phyloP scores from a whole-genome alignment of 805 yeast species.

The Metschnikowia kofuensis region DNA sequence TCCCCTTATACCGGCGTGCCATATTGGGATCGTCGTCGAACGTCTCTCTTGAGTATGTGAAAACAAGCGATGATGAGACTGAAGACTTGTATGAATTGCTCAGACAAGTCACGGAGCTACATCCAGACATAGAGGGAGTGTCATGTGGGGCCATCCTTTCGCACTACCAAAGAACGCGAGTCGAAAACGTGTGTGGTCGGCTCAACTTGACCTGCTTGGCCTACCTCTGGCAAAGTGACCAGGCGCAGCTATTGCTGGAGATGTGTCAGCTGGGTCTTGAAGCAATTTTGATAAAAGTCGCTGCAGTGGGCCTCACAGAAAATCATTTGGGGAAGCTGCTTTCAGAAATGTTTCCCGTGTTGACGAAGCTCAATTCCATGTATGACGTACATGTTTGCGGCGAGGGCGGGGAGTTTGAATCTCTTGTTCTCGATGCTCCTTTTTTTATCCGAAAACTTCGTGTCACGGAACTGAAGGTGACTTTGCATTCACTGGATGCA shows the following conservation, averaged over 20 bases:
- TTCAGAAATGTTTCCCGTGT: slow-evolving; percentile 55
- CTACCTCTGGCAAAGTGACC: slow-evolving; percentile 89
- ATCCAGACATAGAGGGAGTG: slow-evolving; percentile 79
- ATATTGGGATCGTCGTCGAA: slow-evolving; percentile 65
- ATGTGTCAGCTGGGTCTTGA: slow-evolving; percentile 68
- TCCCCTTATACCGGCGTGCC: slow-evolving; percentile 72
- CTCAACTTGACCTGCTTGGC: slow-evolving; percentile 67
- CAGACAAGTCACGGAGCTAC: slow-evolving; percentile 41
- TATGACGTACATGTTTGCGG: slow-evolving; percentile 95
- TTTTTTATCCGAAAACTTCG: slow-evolving; percentile 57
- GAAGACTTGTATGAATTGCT: slow-evolving; percentile 72
- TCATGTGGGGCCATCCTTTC: slow-evolving; percentile 96
- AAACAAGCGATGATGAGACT: slow-evolving; percentile 77
- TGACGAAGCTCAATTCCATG: slow-evolving; percentile 53
- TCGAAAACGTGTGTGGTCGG: slow-evolving; percentile 83
- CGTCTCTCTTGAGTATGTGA: slow-evolving; percentile 62
- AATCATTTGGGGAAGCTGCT: slow-evolving; percentile 68
- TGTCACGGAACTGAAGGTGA: slow-evolving; percentile 37
- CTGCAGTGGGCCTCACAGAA: slow-evolving; percentile 78
- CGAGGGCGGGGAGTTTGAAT: slow-evolving; percentile 98
- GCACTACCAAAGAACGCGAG: slow-evolving; percentile 91
- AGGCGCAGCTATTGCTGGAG: slow-evolving; percentile 73
- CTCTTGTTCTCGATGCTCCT: slow-evolving; percentile 88
- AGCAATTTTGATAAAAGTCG: slow-evolving; percentile 87
- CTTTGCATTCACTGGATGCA: slow-evolving; percentile 64